Evolutionary conservation across 345 rosid species (phyloP), one percentile per base, ranked within the genome.

Genomic region (Adansonia digitata): DNA sequence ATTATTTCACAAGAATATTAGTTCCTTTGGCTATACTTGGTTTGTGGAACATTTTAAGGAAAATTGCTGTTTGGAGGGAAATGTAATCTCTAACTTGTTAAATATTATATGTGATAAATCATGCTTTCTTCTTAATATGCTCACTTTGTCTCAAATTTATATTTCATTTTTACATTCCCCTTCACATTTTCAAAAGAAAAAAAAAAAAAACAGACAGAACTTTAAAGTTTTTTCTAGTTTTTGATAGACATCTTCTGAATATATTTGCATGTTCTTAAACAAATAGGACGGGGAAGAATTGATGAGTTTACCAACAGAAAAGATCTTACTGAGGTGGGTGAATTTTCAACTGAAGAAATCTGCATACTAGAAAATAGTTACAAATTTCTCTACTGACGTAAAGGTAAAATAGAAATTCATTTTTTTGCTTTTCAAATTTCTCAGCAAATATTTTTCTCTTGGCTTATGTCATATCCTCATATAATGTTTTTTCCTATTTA

Each of bases 251-350:
- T 61, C 51, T 64, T 66, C 64, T 61, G 61, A 73, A 46, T 75
- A 6, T 71, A 34, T 35, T 71, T 18, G 49, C 51, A 40, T 62
- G 29, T 40, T 46, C 75, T 48, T 26, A 72, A 70, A 76, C 76
- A 45, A 81, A 72, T 85, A 94, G 99, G 99, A 94, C 72, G 92
- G 89, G 78, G 99, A 94, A 86, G 99, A 95, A 88, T 81, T 95
- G 81, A 88, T 95, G 97, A 95, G 94, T 80, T 87, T 92, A 84
- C 94, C 98, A 48, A 98, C 99, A 6, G 99, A 95, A 83, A 95
- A 95, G 84, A 92, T 95, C 75, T 83, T 95, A 60, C 72, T 95
- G 79, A 89, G 94, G 71, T 95, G 99, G 99, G 92, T 95, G 99
- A 95, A 92, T 77, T 95, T 92, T 82, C 97, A 90, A 65, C 80